Conservation (phyloP, 2,329 filamentous ascomycete species). For the Nigrospora osmanthi region DNA sequence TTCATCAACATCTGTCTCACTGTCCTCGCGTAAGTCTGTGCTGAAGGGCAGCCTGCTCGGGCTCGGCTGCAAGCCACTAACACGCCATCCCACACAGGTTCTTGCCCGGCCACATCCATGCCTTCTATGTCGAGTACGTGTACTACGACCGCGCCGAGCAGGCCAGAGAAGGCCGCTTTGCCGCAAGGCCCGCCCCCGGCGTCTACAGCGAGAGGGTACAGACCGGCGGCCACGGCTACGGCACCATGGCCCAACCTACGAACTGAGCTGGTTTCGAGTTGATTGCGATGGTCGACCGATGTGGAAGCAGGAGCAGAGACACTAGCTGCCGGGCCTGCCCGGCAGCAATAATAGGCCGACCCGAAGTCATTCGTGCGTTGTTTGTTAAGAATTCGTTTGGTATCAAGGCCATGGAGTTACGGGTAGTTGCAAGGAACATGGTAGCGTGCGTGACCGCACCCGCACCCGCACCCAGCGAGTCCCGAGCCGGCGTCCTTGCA, state of each 20-base stretch:
- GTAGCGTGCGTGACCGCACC: too few species aligned
- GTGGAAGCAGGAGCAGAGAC: too few species aligned
- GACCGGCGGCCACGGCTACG: conserved; percentile 60
- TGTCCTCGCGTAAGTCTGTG: conserved; percentile 44
- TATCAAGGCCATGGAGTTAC: too few species aligned
- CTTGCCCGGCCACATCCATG: conserved; percentile 71
- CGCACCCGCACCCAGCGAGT: too few species aligned
- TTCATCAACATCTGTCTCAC: conserved; percentile 62
- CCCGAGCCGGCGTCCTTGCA: too few species aligned
- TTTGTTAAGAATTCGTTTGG: too few species aligned
- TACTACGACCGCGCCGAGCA: conserved; percentile 70
- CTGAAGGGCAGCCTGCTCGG: background rate
- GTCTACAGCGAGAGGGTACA: conserved; percentile 70
- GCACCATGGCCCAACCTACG: conserved; percentile 34
- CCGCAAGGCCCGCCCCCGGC: conserved; percentile 51
- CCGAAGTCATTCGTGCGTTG: too few species aligned
- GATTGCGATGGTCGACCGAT: too few species aligned
- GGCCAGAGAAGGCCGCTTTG: conserved; percentile 46
- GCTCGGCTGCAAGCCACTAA: background rate
- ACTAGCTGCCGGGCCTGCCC: too few species aligned
- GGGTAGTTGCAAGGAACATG: too few species aligned
- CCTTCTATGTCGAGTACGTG: conserved; percentile 76
- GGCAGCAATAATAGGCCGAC: too few species aligned
- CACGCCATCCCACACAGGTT: conserved; percentile 34
- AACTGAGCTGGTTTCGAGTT: conserved; percentile 1